phyloP scores from a whole-genome alignment of 495 filamentous ascomycete genomes.

The Penicillium manginii region DNA sequence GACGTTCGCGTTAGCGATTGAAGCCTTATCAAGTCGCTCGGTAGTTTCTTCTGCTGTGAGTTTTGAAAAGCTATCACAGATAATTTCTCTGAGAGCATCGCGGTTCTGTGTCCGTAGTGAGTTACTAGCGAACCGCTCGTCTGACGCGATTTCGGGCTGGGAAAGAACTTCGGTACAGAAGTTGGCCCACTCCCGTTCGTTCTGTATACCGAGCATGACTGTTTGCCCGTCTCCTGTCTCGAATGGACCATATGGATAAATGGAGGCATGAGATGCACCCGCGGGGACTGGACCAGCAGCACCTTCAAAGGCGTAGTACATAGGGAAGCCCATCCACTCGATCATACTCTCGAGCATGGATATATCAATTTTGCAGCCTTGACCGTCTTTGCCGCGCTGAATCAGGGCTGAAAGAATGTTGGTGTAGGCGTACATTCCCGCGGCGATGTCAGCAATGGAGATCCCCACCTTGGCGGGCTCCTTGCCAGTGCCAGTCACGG shows the following conservation, averaged over 20 bases:
- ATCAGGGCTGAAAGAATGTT: conserved; percentile 54
- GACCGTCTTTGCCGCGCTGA: conserved; percentile 46
- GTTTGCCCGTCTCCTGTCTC: conserved; percentile 48
- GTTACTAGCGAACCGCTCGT: conserved; percentile 44
- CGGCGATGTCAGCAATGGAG: conserved; percentile 55
- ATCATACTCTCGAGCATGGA: conserved; percentile 59
- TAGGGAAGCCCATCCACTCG: conserved; percentile 59
- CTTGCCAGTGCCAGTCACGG: conserved; percentile 49
- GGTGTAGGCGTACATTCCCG: conserved; percentile 54
- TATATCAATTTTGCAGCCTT: conserved; percentile 51
- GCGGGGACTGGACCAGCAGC: conserved; percentile 42
- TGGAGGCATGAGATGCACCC: conserved; percentile 53
- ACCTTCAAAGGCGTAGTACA: conserved; percentile 54
- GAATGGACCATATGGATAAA: conserved; percentile 58
- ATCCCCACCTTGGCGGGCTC: conserved; percentile 56
- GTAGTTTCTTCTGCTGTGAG: conserved; percentile 36
- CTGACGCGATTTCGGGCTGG: conserved; percentile 32
- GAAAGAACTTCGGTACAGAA: conserved; percentile 47
- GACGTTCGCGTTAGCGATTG: conserved; percentile 54
- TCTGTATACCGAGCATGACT: conserved; percentile 59
- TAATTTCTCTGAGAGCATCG: conserved; percentile 35
- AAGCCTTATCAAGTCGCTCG: conserved; percentile 32
- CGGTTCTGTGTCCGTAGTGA: conserved; percentile 37
- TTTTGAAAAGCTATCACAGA: conserved; percentile 31
- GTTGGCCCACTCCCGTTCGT: conserved; percentile 54